Evolutionary conservation across 768 basidiomycete genomes (phyloP).

Genomic region (Suillus subluteus): DNA sequence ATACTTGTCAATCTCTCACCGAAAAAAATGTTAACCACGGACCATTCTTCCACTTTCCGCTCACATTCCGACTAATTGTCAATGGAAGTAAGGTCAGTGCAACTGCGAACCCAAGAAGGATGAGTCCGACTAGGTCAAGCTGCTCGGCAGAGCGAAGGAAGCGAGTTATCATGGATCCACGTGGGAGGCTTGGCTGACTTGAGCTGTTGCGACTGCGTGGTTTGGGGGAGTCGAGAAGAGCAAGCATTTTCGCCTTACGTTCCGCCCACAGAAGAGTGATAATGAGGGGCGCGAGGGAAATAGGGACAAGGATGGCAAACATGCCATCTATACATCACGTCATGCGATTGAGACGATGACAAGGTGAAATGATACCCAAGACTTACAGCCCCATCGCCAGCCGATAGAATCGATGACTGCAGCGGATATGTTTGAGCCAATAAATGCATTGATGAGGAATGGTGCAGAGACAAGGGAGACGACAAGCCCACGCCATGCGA

Average conservation of each 20-base stretch:
- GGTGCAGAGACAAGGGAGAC: conserved; percentile 49
- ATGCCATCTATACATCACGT: conserved; percentile 45
- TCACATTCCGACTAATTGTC: conserved; percentile 47
- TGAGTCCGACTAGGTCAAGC: conserved; percentile 55
- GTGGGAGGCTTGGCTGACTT: background rate
- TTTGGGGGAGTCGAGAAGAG: conserved; percentile 25
- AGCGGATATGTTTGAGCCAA: conserved; percentile 65
- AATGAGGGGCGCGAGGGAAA: conserved; percentile 54
- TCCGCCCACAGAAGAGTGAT: conserved; percentile 59
- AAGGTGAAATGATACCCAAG: background rate
- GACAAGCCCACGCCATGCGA: conserved; percentile 59
- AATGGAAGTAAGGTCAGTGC: conserved; percentile 59
- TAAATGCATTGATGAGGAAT: conserved; percentile 65
- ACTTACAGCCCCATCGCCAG: conserved; percentile 75
- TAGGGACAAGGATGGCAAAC: conserved; percentile 61
- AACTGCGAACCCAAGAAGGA: conserved; percentile 51
- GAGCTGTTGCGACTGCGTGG: conserved; percentile 1
- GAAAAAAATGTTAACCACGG: conserved; percentile 18
- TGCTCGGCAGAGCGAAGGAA: conserved; percentile 31
- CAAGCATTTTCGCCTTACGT: conserved; percentile 45
- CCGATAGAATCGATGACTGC: conserved; percentile 46
- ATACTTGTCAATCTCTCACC: background rate
- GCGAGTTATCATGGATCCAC: conserved; percentile 8
- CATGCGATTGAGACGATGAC: conserved; percentile 1
- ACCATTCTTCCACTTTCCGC: conserved; percentile 51